Conservation (phyloP, 2,329 filamentous ascomycete genomes). For the Nannizziopsis barbatae region DNA sequence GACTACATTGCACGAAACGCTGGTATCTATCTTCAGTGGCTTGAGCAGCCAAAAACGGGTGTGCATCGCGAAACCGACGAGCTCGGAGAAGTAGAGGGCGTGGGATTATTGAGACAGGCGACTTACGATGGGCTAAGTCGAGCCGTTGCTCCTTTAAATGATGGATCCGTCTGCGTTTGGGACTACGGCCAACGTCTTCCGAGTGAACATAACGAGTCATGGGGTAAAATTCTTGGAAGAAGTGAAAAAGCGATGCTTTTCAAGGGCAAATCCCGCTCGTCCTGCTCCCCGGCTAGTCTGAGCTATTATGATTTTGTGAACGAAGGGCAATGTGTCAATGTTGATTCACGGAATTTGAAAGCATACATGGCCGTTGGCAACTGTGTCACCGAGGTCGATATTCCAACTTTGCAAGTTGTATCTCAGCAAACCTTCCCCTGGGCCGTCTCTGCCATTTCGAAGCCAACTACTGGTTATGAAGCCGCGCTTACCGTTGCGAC, state of each 20-base stretch:
- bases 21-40: slow-evolving; percentile 63
- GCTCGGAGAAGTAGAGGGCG: slow-evolving; percentile 57
- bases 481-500: slow-evolving; percentile 76
- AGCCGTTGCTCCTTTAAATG: slow-evolving; percentile 67
- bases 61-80: slow-evolving; percentile 32
- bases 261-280: slow-evolving; percentile 44
- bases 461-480: slow-evolving; percentile 46
- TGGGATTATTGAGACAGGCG: slow-evolving; percentile 54
- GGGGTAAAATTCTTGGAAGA: slow-evolving; percentile 49
- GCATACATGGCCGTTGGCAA: slow-evolving; percentile 74
- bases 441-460: slow-evolving; percentile 71
- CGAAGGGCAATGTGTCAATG: slow-evolving; percentile 70
- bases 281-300: slow-evolving; percentile 32
- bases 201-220: slow-evolving; percentile 30
- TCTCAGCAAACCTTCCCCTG: slow-evolving; percentile 64
- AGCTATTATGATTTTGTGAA: slow-evolving; percentile 27
- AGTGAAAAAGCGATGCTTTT: slow-evolving; percentile 35
- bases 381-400: slow-evolving; percentile 68
- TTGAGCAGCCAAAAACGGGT: slow-evolving; percentile 47
- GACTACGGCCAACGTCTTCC: slow-evolving; percentile 46
- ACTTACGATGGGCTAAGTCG: slow-evolving; percentile 44
- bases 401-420: slow-evolving; percentile 58
- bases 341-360: slow-evolving; percentile 55
- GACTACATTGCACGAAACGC: slow-evolving; percentile 79
- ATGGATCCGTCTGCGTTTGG: slow-evolving; percentile 83